A percentile compares a stretch with the other conserved stretches of the same genome.
phyloP scores from a whole-genome alignment of 768 basidiomycete species.

The Termitomyces sp. region DNA sequence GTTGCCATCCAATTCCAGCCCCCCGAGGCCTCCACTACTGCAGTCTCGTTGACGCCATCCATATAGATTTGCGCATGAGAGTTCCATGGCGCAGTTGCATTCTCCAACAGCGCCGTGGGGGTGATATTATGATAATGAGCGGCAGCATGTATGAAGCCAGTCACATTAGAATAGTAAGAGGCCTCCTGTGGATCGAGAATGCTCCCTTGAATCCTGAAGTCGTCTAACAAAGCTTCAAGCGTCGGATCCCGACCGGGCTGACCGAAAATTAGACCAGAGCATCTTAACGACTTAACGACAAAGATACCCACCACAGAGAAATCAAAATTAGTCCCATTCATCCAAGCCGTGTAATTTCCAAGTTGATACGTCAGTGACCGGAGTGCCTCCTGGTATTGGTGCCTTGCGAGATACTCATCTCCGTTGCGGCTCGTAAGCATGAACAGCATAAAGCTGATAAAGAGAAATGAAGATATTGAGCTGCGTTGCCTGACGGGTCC shows the following conservation, averaged over 20 bases:
- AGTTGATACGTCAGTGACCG: constrained; percentile 50
- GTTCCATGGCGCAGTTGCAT: constrained; percentile 43
- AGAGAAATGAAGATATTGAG: constrained; percentile 67
- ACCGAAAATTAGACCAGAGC: background rate
- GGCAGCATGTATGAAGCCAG: constrained; percentile 71
- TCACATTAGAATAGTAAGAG: constrained; percentile 72
- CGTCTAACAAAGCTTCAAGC: constrained; percentile 40
- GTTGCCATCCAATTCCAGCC: constrained; percentile 69
- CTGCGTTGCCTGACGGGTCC: constrained; percentile 41
- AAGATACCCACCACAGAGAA: constrained; percentile 48
- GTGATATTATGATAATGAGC: constrained; percentile 63
- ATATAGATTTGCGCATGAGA: constrained; percentile 44
- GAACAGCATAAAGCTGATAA: constrained; percentile 70
- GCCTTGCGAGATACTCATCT: constrained; percentile 59
- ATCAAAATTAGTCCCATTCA: constrained; percentile 60
- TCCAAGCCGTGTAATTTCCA: constrained; percentile 73
- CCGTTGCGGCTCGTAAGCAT: constrained; percentile 73
- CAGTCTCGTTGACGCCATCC: constrained; percentile 44
- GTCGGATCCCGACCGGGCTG: constrained; percentile 44
- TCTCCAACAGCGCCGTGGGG: constrained; percentile 29
- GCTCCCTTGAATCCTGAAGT: constrained; percentile 39
- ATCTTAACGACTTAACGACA: background rate
- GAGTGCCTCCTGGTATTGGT: constrained; percentile 64
- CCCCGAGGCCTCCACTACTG: constrained; percentile 40
- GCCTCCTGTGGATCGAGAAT: constrained; percentile 35